Evolutionary conservation across 352 stramenopile species (phyloP), one percentile per base, ranked within the genome.

Genomic region (Blastocystis sp.): DNA sequence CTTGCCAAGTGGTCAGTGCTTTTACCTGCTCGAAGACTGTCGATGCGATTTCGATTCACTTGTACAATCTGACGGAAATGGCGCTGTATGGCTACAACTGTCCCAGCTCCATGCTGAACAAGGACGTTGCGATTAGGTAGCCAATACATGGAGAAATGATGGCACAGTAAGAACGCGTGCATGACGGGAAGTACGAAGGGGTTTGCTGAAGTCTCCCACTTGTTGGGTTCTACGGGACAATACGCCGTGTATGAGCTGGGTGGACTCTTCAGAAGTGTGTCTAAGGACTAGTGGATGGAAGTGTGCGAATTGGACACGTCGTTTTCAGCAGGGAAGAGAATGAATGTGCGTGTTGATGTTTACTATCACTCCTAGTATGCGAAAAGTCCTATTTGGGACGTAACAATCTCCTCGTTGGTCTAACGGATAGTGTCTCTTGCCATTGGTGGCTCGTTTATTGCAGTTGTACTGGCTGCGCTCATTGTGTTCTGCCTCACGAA

Each of bases 281-380:
- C 38, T 64, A 14, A 7, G 40, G 23, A 67, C 2, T 64, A 81
- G 71, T 66, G 40, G 23, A 64, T 60, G n/a, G 66, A 11, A 41
- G 23, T 48, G 19, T 81, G 23, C 43, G 43, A 43, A 81, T 81
- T 19, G 71, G 52, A 2, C 66, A 45, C 38, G 41, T 81, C 28
- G n/a, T 19, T 3, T 81, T 64, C 59, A 38, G 66, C 43, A 10
- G 2, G 4, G 71, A 62, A 5, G 21, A 17, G 19, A 62, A 81
- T 66, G 48, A 53, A 34, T 48, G 71, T 81, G 23, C 3, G 53
- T 43, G 9, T 64, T 23, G 17, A n/a, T 45, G 38, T 34, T 17
- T 62, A 60, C 21, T 41, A 14, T 65, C 38, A 81, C 66, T 14
- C 66, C 1, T 81, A 81, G 71, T 81, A 5, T 81, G 71, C 28